Evolutionary conservation across 2,329 filamentous ascomycete genomes (phyloP), one percentile per base, ranked within the genome.

Genomic region (Periconia macrospinosa): DNA sequence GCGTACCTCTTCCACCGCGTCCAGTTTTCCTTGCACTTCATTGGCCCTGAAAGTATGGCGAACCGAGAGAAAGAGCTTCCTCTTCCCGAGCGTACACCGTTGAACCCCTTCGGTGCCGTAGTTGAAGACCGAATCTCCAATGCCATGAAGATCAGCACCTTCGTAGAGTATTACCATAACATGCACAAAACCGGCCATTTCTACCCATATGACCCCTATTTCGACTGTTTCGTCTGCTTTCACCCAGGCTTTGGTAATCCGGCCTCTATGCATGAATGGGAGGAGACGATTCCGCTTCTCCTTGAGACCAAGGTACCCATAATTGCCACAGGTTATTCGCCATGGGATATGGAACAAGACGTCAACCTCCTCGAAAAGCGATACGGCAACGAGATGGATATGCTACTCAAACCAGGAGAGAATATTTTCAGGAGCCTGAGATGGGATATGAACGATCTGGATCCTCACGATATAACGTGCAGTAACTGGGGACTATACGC

Each of bases 401-500:
- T 99, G 40, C 78, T 99, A 54, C 81, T 99, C 66, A 85, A 96
- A 74, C 94, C 95, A 0, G 92, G 92, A 37, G 92, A 97, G 81
- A 99, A 99, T 69, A 83, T 82, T 15, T 99, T 99, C 79, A 84
- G 93, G 67, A 99, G 94, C 77, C 76, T 97, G 71, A 83, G 93
- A 66, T 99, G 95, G 95, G 95, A 99, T 76, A 75, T 99, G 68
- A 97, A 99, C 69, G 95, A 99, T 69, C 78, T 94, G 59, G 94
- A 97, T 72, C 92, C 93, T 7, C 90, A 95, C 70, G 94, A 97
- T 74, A 81, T 97, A 58, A 96, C 88, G 65, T 95, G 91, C 68
- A 93, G 94, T 51, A 99, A 99, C 75, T 99, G 92, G 91, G 94
- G 94, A 11, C 81, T 96, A 1, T 99, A 95, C 91, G 92, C 89